Evolutionary conservation across 192 early-diverging fungal genomes (phyloP), one percentile per base, ranked within the genome.

Genomic region (Piromyces finnis): DNA sequence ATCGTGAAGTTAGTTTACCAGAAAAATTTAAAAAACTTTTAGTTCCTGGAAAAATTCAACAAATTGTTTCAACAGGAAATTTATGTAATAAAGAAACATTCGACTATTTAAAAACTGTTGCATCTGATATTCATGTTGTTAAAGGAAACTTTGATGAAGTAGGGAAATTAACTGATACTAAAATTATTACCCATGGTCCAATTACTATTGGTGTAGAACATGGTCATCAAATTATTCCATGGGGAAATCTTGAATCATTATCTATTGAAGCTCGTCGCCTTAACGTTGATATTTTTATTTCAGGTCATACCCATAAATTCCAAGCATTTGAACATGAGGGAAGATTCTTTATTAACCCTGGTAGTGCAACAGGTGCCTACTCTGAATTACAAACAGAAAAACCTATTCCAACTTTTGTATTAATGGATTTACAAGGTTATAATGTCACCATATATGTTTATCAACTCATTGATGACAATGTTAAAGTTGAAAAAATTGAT

Each of bases 41-140:
- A 88, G 91, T 94, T 11, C 94, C 95, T 13, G 97, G 97, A 51
- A 99, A 99, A 84, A 99, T 99, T 81, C 94, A 97, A 84, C 92
- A 94, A 83, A 95, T 98, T 82, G 89, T 99, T 77, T 94, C 92
- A 83, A 97, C 95, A 9, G 97, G 97, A 35, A 98, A 98, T 84
- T 84, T 95, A 1, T 91, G 87, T 51, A 92, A 94, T 84, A 89
- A 90, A 78, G 95, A 94, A 30, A 94, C 93, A 0, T 90, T 92
- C 83, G 95, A 97, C 79, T 98, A 95, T 84, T 88, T 99, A 81
- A 88, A 92, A 79, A 92, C 92, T 35, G 90, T 98, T 77, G 90
- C 92, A 28, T 85, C 90, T 36, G 92, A 95, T 81, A 86, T 97
- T 78, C 86, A 89, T 51, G 83, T 92, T 12, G 94, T 95, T 30